These are phyloP conservation scores for Voacanga thouarsii DNA, from an alignment of 257 asterid species.

Conservation along the genomic window DNA sequence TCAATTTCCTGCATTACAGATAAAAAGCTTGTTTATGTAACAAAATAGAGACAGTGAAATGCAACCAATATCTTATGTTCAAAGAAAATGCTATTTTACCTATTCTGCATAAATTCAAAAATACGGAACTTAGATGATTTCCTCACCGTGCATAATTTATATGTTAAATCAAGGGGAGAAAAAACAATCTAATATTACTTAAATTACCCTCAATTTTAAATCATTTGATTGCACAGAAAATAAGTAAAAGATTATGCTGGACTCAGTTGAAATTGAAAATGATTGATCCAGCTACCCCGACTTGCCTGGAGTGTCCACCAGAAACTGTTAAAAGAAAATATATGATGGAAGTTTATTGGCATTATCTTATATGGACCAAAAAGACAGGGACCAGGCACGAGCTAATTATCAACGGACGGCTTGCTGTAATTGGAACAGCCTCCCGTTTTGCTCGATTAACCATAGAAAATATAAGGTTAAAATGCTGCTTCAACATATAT, in stretches of 20 bases:
- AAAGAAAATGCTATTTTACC: neutral
- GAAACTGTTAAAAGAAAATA: neutral
- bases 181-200: neutral
- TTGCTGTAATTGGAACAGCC: neutral
- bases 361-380: neutral
- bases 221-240: no score
- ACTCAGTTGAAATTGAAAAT: neutral
- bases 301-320: neutral
- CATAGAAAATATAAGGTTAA: neutral
- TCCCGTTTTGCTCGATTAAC: neutral
- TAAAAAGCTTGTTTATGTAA: neutral
- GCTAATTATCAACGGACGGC: no score
- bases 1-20: slow-evolving; percentile 60
- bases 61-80: neutral
- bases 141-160: neutral
- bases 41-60: no score
- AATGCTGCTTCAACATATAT: no score
- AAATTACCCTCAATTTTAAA: no score
- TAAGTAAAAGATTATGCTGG: no score
- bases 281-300: neutral
- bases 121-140: neutral
- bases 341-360: neutral
- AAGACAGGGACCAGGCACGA: neutral
- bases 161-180: neutral
- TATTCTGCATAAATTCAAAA: neutral